Conservation (phyloP, 2,329 filamentous ascomycete genomes). For the Ceratocystis cacaofunesta region DNA sequence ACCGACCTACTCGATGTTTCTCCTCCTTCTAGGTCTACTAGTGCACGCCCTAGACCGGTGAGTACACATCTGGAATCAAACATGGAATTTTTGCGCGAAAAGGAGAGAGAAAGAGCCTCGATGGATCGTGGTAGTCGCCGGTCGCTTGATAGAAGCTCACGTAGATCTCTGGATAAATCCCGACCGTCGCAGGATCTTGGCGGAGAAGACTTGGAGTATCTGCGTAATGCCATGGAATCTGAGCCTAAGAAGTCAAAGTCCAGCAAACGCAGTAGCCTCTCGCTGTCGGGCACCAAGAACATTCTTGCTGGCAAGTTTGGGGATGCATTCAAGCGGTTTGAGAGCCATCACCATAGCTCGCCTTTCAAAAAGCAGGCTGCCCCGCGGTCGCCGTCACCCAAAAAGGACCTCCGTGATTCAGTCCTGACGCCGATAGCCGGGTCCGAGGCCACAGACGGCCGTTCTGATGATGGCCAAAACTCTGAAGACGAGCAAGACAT, state of each 20-base stretch:
- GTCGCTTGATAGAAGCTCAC: constrained; percentile 14
- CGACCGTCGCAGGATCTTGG: constrained; percentile 10
- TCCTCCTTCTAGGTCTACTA: constrained; percentile 26
- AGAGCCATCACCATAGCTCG: constrained; percentile 33
- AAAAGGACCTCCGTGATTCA: constrained; percentile 34
- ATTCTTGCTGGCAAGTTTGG: constrained; percentile 81
- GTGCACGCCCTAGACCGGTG: constrained; percentile 49
- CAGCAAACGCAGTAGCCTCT: constrained; percentile 58
- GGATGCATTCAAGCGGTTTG: constrained; percentile 86
- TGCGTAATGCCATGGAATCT: constrained; percentile 58
- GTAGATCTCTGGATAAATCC: constrained; percentile 14
- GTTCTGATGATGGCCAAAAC: constrained; percentile 49
- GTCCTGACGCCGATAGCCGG: constrained; percentile 57
- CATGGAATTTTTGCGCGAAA: constrained; percentile 67
- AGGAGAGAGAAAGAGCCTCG: constrained; percentile 34
- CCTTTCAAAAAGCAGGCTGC: constrained; percentile 21
- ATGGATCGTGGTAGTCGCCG: constrained; percentile 13
- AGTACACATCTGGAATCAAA: constrained; percentile 76
- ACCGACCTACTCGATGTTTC: constrained; percentile 45
- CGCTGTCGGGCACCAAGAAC: constrained; percentile 60
- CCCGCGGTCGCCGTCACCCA: constrained; percentile 34
- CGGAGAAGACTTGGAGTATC: constrained; percentile 47
- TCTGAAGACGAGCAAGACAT: constrained; percentile 50
- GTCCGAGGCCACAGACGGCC: constrained; percentile 48
- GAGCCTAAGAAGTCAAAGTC: constrained; percentile 45